A percentile compares a stretch with the other conserved stretches of the same genome.
Evolutionary conservation across 345 rosid species (phyloP).

Genomic region (Populus nigra): DNA sequence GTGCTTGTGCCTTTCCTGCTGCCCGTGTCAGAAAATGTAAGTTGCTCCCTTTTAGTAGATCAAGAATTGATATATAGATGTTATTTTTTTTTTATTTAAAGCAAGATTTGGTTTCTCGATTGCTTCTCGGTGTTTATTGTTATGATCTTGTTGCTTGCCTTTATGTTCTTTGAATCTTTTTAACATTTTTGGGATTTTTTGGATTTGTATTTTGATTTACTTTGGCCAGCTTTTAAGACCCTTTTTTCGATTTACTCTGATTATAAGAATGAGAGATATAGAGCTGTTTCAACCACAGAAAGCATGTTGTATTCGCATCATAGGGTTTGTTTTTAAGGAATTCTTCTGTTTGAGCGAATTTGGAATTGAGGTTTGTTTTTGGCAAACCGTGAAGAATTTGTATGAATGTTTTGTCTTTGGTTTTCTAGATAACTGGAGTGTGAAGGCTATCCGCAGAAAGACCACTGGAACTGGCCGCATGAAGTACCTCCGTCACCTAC

Average conservation of each 20-base stretch:
- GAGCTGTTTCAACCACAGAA: not conserved
- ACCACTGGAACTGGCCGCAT: conserved; percentile 29
- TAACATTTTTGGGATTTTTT: not conserved
- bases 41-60: not conserved
- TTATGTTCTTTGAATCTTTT: not conserved
- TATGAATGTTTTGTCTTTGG: not conserved
- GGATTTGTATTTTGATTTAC: not conserved
- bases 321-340: not conserved
- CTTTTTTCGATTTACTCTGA: not conserved
- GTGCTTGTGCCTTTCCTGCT: conserved; percentile 28
- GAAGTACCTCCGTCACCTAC: conserved; percentile 24
- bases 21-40: conserved; percentile 25
- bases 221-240: not conserved
- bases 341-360: not conserved
- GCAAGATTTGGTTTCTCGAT: not conserved
- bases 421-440: conserved; percentile 25
- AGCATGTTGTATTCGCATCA: not conserved
- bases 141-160: not conserved
- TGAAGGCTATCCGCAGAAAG: conserved; percentile 27
- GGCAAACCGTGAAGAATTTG: no score
- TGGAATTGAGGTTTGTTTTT: not conserved
- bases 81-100: no score
- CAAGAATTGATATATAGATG: not conserved
- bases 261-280: not conserved
- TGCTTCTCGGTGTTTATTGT: not conserved